Evolutionary conservation across 805 yeast species (phyloP).

Genomic region (Metschnikowia anglica): DNA sequence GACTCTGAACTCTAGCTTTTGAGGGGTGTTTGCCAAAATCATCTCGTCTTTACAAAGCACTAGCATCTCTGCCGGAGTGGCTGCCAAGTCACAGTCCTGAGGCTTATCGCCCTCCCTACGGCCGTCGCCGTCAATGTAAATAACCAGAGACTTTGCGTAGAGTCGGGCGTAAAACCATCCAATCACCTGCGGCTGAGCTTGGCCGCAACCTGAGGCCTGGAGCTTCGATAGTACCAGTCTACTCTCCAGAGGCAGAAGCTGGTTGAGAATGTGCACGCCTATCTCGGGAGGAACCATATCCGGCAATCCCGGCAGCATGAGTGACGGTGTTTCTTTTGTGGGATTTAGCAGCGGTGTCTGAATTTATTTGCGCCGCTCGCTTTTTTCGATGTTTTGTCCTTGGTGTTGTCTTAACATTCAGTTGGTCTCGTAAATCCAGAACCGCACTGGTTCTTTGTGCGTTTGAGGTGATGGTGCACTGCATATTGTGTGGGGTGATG

Average conservation of each 20-base stretch:
- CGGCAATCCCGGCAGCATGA: constrained; percentile 3
- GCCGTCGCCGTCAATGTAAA: constrained; percentile 8
- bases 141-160: constrained; percentile 12
- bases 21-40: constrained; percentile 10
- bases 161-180: constrained; percentile 14
- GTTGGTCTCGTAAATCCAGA: too few relatives aligned
- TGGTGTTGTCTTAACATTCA: too few relatives aligned
- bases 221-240: constrained; percentile 1
- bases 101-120: background rate
- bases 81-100: constrained; percentile 13
- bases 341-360: background rate
- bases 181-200: background rate
- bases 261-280: constrained; percentile 13
- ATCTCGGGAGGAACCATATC: constrained; percentile 16
- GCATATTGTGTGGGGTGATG: too few relatives aligned
- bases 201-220: too few relatives aligned
- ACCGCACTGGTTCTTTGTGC: too few relatives aligned
- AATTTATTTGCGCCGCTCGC: background rate
- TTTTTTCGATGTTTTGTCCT: too few relatives aligned
- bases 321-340: background rate
- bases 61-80: constrained; percentile 10
- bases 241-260: constrained; percentile 13
- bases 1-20: constrained; percentile 9
- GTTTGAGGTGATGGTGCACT: too few relatives aligned
- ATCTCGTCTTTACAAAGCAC: constrained; percentile 6